phyloP scores from a whole-genome alignment of 495 filamentous ascomycete genomes.

The Penicillium steckii region DNA sequence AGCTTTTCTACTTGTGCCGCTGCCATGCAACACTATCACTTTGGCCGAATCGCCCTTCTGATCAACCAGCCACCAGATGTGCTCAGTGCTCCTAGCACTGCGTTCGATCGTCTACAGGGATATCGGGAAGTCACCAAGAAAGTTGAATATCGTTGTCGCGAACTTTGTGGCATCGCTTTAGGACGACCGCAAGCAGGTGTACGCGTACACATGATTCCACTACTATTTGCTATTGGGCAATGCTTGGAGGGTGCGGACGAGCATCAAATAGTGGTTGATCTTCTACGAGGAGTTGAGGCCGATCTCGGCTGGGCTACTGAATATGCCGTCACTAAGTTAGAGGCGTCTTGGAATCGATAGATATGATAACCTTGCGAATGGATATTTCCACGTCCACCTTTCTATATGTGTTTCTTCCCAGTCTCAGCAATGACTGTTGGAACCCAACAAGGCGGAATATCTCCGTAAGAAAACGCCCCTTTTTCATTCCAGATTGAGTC shows the following conservation, averaged over 20 bases:
- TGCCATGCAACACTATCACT: conserved; percentile 44
- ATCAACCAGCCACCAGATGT: conserved; percentile 39
- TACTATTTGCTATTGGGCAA: conserved; percentile 40
- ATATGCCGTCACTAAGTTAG: conserved; percentile 32
- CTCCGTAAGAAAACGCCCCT: too few relatives aligned
- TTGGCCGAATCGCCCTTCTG: conserved; percentile 37
- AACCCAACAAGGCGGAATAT: too few relatives aligned
- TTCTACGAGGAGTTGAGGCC: conserved; percentile 38
- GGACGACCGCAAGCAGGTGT: conserved; percentile 36
- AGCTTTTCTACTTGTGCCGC: conserved; percentile 33
- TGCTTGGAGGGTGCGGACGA: conserved; percentile 35
- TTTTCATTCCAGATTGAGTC: too few relatives aligned
- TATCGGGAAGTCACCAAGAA: conserved; percentile 45
- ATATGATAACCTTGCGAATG: not conserved
- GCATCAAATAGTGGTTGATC: conserved; percentile 35
- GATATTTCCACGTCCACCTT: too few relatives aligned
- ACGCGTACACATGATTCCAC: conserved; percentile 37
- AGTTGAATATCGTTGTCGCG: conserved; percentile 39
- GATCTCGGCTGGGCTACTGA: conserved; percentile 41
- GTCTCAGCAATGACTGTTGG: too few relatives aligned
- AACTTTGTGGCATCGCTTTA: conserved; percentile 40
- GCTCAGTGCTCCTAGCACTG: conserved; percentile 34
- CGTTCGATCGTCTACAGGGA: conserved; percentile 40
- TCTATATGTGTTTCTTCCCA: too few relatives aligned
- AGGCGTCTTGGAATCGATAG: conserved; percentile 30